Base-by-base conservation (phyloP, 2,329 filamentous ascomycete genomes). In the Macrophomina tecta region DNA sequence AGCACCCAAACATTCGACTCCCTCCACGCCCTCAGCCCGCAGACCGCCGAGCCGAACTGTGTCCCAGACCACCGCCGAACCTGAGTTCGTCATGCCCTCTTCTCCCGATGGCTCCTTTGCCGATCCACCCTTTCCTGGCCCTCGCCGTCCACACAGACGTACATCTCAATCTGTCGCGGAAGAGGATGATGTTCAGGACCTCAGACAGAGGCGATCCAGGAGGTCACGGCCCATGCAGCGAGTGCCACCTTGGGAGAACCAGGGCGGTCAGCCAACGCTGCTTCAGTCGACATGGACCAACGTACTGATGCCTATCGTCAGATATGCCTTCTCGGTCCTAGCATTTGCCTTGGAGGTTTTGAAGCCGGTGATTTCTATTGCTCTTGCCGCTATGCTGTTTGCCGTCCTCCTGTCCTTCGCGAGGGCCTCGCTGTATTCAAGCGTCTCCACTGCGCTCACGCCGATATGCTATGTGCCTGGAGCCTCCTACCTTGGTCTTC, bases 401-500 rank as follows among this genome's bases (percentile, higher is more conserved):
- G 34, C 46, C 11, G 42, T 34, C 23, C 53, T 40, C 42, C 12
- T 52, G 38, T 48, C 64, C 28, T 42, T 46, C 49, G 55, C 46
- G n/a, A 48, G 58, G 32, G 23, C 45, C 7, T 62, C 32, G 42
- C 5, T 62, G 34, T 9, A 45, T 3, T 49, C 58, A 42, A 62
- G 42, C 32, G 32, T 62, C 16, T 60, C 64, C 9, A 52, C 84
- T 9, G 88, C 89, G 0, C 77, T 94, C 2, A 88, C 89, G 0
- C 90, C 91, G 0, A 71, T 94, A 23, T 94, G 91, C 73, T 84
- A 86, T 23, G 79, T 94, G 1, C 91, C 91, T 0, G 90, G 90
- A 38, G 83, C 81, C 1, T 86, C 87, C 1, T 79, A 86, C 38
- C 74, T 93, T 5, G 81, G 85, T 68, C 79, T 93, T 0, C 85